These are phyloP conservation scores for Phaeosphaeriaceae sp. DNA, from an alignment of 2,329 filamentous ascomycete species.

Conservation along the genomic window DNA sequence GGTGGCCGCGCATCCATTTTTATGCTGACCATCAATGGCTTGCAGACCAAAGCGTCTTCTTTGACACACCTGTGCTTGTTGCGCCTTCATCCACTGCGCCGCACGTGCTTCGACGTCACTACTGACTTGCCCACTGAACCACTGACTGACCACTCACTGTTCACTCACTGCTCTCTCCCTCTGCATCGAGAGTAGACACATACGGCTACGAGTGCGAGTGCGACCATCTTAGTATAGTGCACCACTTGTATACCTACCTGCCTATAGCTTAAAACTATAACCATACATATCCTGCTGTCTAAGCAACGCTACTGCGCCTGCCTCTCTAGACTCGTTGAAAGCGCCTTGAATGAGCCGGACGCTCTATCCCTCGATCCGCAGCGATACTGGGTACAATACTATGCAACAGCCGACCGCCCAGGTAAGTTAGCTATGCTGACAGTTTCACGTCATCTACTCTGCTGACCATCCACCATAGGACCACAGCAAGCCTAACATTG, in stretches of 20 bases:
- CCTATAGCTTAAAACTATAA: too few species aligned
- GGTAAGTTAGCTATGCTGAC: conserved; percentile 56
- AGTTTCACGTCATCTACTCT: conserved; percentile 14
- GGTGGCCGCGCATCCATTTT: conserved; percentile 10
- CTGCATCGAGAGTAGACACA: too few species aligned
- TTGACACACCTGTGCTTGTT: conserved; percentile 9
- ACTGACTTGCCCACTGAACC: not conserved
- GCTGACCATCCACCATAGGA: conserved; percentile 41
- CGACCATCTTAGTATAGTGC: too few species aligned
- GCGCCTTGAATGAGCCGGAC: conserved; percentile 31
- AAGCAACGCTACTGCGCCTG: too few species aligned
- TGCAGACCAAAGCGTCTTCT: conserved; percentile 2
- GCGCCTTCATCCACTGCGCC: conserved; percentile 6
- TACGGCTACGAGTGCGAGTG: too few species aligned
- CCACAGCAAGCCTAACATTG: conserved; percentile 47
- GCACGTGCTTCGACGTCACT: conserved; percentile 16
- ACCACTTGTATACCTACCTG: too few species aligned
- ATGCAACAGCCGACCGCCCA: conserved; percentile 56
- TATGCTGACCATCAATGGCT: conserved; percentile 15
- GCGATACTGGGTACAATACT: conserved; percentile 31
- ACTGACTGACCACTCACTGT: not conserved
- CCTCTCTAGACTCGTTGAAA: conserved; percentile 2
- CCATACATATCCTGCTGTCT: too few species aligned
- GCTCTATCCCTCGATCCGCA: conserved; percentile 44
- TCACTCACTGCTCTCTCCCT: too few species aligned